Percentiles rank a stretch among this genome's conserved stretches.
Evolutionary conservation across 2,329 filamentous ascomycete genomes (phyloP).

Genomic region (Pyrenochaeta sp.): DNA sequence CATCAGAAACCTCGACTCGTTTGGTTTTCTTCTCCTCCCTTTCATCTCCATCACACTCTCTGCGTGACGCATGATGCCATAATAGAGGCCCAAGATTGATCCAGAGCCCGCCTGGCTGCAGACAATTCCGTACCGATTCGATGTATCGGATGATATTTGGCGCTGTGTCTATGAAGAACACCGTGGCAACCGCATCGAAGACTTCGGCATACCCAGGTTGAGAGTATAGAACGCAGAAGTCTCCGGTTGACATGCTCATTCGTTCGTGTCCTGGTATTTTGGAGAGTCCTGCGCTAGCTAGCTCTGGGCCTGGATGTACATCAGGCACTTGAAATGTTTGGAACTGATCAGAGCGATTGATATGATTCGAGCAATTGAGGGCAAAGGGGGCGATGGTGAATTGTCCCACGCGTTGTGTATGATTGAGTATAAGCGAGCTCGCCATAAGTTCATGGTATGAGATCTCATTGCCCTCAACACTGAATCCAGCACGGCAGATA

Average conservation of each 20-base stretch:
- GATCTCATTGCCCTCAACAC: conserved; percentile 88
- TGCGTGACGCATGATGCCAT: conserved; percentile 90
- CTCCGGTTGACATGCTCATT: conserved; percentile 93
- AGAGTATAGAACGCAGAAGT: conserved; percentile 88
- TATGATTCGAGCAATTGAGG: conserved; percentile 86
- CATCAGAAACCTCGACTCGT: conserved; percentile 25
- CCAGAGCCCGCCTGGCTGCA: conserved; percentile 80
- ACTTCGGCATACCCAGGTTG: conserved; percentile 64
- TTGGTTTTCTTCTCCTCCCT: conserved; percentile 14
- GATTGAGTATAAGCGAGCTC: conserved; percentile 77
- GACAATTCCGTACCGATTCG: conserved; percentile 78
- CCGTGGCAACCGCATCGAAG: conserved; percentile 85
- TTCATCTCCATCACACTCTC: conserved; percentile 2
- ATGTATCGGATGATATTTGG: conserved; percentile 92
- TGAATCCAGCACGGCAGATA: conserved; percentile 74
- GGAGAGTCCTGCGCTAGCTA: conserved; percentile 33
- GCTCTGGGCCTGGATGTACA: conserved; percentile 56
- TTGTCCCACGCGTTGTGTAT: conserved; percentile 64
- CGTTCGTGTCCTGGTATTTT: conserved; percentile 59
- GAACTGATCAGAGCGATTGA: conserved; percentile 76
- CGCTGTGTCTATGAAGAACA: conserved; percentile 97
- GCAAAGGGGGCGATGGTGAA: conserved; percentile 87
- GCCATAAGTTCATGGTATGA: conserved; percentile 96
- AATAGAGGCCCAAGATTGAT: conserved; percentile 90
- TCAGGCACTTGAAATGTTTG: conserved; percentile 79